phyloP scores from a whole-genome alignment of 768 basidiomycete species.

The Tephrocybe sp. region DNA sequence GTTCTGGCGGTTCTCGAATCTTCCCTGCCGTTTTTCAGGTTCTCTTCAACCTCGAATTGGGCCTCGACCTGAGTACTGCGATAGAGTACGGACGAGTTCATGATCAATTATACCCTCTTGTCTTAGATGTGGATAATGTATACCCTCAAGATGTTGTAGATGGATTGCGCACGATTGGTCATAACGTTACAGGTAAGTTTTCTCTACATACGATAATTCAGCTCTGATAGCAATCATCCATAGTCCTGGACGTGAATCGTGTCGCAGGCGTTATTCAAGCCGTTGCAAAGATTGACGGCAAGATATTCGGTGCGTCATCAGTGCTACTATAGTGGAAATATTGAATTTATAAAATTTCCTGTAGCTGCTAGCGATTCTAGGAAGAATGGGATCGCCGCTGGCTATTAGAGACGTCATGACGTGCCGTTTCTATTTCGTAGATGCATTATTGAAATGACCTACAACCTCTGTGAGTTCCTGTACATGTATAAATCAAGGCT shows the following conservation, averaged over 20 bases:
- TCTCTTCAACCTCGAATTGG: conserved; percentile 78
- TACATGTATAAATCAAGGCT: too few species aligned
- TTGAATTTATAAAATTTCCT: background rate
- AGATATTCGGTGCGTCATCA: conserved; percentile 56
- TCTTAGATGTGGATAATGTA: conserved; percentile 57
- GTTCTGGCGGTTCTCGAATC: conserved; percentile 85
- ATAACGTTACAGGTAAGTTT: conserved; percentile 62
- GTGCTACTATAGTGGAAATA: background rate
- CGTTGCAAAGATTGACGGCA: conserved; percentile 49
- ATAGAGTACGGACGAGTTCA: conserved; percentile 86
- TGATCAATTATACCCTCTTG: conserved; percentile 75
- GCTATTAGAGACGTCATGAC: conserved; percentile 58
- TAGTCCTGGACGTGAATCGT: conserved; percentile 68
- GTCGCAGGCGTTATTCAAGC: conserved; percentile 75
- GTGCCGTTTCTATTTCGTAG: too few species aligned
- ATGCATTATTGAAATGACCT: too few species aligned
- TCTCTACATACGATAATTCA: background rate
- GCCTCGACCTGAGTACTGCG: conserved; percentile 72
- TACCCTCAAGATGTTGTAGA: conserved; percentile 58
- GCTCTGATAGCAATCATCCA: conserved; percentile 1
- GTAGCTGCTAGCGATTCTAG: conserved; percentile 86
- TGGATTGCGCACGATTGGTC: conserved; percentile 58
- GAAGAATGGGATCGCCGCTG: conserved; percentile 90
- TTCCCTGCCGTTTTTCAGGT: conserved; percentile 79
- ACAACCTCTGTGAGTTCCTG: too few species aligned